Percentiles rank a stretch among this genome's conserved stretches.
phyloP scores from a whole-genome alignment of 345 rosid species.

The Triadica sebifera region DNA sequence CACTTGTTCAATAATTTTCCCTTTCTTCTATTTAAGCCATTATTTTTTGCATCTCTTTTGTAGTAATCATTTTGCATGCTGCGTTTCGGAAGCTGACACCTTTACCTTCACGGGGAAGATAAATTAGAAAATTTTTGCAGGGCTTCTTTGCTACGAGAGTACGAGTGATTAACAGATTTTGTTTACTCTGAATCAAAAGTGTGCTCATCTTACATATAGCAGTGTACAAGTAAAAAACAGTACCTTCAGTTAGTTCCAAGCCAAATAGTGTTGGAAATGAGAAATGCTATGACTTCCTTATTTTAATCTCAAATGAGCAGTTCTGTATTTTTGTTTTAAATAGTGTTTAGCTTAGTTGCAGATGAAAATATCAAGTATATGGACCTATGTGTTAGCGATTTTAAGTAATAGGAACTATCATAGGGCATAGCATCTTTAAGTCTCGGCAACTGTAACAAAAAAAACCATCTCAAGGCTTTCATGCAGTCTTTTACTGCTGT shows the following conservation, averaged over 20 bases:
- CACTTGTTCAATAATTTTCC: background rate
- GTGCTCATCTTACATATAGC: background rate
- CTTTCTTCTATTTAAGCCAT: background rate
- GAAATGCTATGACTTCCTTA: background rate
- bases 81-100: constrained; percentile 75
- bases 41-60: background rate
- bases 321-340: no score
- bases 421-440: no score
- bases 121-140: background rate
- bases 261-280: background rate
- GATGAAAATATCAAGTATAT: no score
- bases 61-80: constrained; percentile 78
- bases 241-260: background rate
- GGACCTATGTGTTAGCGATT: no score
- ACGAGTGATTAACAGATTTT: background rate
- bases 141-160: background rate
- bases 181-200: background rate
- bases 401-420: no score
- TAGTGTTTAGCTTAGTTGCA: no score
- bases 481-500: background rate
- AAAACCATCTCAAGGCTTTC: no score
- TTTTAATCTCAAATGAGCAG: background rate
- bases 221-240: background rate
- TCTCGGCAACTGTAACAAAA: no score
- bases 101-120: constrained; percentile 31